Evolutionary conservation across 768 basidiomycete genomes (phyloP), one percentile per base, ranked within the genome.

Genomic region (Leccinum uliginosum): DNA sequence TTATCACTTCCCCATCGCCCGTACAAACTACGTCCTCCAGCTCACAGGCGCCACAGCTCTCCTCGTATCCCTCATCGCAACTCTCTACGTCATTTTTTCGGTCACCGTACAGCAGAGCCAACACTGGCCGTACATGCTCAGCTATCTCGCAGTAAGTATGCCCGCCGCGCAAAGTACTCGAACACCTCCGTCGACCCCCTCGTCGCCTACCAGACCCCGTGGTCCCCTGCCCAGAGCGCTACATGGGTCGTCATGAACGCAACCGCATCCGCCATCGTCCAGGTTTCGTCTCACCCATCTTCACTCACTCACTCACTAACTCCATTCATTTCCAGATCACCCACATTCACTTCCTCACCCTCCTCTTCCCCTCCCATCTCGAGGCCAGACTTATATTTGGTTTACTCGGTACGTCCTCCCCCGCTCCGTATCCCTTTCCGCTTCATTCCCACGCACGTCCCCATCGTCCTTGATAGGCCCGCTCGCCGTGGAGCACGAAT

Each of bases 281-380:
- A 97, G 80, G 95, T 34, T 91, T 57, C 55, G 82, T 74, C 21
- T 11, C 19, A 21, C 34, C 40, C 27, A 95, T 6, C 80, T 98
- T 29, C 27, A 29, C 9, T 29, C 27, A 29, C 27, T 10, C 27
- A 8, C 27, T 8, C 24, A 26, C 43, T 21, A 3, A 21, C 44
- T 23, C 44, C 44, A 4, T 3, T 17, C 17, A 4, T 14, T 17
- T 7, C 5, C 15, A 98, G 93, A 89, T 93, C 52, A 96, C 97
- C 0, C 95, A 98, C 70, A 97, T 99, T 50, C 97, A 98, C 71
- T 98, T 98, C 72, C 79, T 99, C 53, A 96, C 97, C 7, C 80
- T 98, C 11, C 79, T 99, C 10, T 99, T 91, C 70, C 97, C 97
- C 7, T 98, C 96, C 21, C 76, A 81, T 24, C 80, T 96, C 23